phyloP scores from a whole-genome alignment of 495 filamentous ascomycete genomes.

The Penicillium canariense region DNA sequence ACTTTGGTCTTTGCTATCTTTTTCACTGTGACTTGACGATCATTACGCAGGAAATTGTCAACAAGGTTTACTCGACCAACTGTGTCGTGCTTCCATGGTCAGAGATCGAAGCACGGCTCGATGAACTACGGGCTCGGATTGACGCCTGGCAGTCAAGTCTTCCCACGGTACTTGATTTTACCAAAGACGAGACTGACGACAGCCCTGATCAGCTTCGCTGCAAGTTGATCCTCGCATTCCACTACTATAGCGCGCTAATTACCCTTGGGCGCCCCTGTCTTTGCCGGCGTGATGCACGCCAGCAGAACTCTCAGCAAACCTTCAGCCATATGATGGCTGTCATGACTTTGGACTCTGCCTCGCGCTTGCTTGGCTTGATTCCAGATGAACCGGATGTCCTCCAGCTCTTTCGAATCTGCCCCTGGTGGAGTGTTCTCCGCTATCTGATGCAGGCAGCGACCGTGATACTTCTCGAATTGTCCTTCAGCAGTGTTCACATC shows the following conservation, averaged over 20 bases:
- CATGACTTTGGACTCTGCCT: constrained; percentile 54
- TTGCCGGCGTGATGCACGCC: constrained; percentile 55
- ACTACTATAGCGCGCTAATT: constrained; percentile 59
- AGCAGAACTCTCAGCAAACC: constrained; percentile 21
- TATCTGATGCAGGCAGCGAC: constrained; percentile 61
- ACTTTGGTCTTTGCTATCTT: constrained; percentile 47
- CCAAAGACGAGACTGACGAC: constrained; percentile 33
- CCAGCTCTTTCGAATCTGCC: constrained; percentile 51
- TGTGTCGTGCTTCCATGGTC: constrained; percentile 55
- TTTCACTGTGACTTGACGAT: constrained; percentile 50
- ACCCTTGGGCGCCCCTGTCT: constrained; percentile 64
- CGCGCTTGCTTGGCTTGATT: constrained; percentile 51
- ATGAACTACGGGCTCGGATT: constrained; percentile 48
- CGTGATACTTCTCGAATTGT: constrained; percentile 60
- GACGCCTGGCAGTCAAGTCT: constrained; percentile 54
- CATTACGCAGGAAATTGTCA: constrained; percentile 54
- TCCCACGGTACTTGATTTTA: constrained; percentile 52
- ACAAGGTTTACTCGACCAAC: constrained; percentile 57
- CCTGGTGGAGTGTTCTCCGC: constrained; percentile 67
- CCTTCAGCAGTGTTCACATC: constrained; percentile 53
- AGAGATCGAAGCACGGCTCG: constrained; percentile 58
- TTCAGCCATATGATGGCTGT: constrained; percentile 57
- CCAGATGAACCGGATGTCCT: constrained; percentile 42
- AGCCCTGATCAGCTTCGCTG: constrained; percentile 34
- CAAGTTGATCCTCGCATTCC: constrained; percentile 52